Evolutionary conservation across 1,284 basidiomycete species (phyloP), one percentile per base, ranked within the genome.

Genomic region (Paramarasmius palmivorus): DNA sequence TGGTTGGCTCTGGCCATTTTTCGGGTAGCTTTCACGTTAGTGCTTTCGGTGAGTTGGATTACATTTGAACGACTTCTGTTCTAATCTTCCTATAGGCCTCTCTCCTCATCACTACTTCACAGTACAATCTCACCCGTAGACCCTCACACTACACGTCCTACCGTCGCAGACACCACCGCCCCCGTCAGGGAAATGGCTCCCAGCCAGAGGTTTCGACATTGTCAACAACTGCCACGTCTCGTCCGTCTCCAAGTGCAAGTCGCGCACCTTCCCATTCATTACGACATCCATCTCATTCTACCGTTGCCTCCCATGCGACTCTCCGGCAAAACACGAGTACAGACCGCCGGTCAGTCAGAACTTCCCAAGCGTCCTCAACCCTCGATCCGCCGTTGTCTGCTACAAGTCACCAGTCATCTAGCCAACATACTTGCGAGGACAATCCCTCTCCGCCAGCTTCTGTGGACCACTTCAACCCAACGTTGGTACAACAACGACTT

Each of bases 1-100:
- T 88, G 84, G 84, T 61, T 85, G 19, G 69, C 69, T 40, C 72
- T 82, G 8, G 73, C 81, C 0, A 59, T 77, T 39, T 55, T 80
- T 44, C 79, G 87, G 32, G 64, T 87, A 25, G 59, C 74, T 10
- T 49, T 86, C 20, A 88, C 85, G 1, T 55, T 72, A 32, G 57
- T 68, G 17, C 57, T 83, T 45, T 63, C 80, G 47, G 86, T 88
- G 25, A 47, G 52, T 48, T n/a, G 61, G 65, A 85, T 73, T 26
- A 15, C 46, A 26, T 25, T 20, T 22, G 3, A 22, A 40, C 17
- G 12, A 22, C 39, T 40, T 14, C 17, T 17, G 39, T 9, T 40
- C 17, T 40, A 17, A 40, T 17, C 19, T 17, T 22, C 17, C 22
- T 17, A 2, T 17, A 40, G 39, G 39, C 22, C 9, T 40, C 39